These are phyloP conservation scores for Wickerhamomyces chambardii DNA, from an alignment of 805 yeast genomes.

Conservation along the genomic window DNA sequence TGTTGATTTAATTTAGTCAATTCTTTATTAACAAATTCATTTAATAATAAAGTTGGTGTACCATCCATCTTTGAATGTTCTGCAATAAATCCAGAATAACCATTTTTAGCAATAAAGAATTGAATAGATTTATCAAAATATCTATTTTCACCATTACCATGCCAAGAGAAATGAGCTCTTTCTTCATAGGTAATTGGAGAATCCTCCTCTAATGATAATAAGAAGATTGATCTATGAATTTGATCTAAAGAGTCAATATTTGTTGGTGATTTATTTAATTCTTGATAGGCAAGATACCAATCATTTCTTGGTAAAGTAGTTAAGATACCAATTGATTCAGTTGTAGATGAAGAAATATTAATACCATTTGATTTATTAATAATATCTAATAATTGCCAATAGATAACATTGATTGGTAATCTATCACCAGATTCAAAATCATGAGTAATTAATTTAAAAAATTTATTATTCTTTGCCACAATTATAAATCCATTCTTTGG, in stretches of 20 bases:
- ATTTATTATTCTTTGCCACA: constrained; percentile 68
- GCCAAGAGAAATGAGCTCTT: constrained; percentile 83
- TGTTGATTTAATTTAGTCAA: constrained; percentile 36
- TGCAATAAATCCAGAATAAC: constrained; percentile 86
- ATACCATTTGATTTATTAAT: constrained; percentile 23
- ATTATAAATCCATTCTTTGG: constrained; percentile 55
- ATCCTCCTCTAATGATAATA: constrained; percentile 69
- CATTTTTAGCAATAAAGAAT: constrained; percentile 73
- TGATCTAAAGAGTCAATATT: constrained; percentile 55
- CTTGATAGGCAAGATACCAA: constrained; percentile 56
- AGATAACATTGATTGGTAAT: constrained; percentile 38
- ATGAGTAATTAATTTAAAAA: constrained; percentile 69
- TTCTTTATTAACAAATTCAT: constrained; percentile 60
- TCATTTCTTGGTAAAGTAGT: constrained; percentile 82
- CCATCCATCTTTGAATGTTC: constrained; percentile 99
- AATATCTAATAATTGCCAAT: constrained; percentile 51
- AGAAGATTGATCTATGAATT: constrained; percentile 72
- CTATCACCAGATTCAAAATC: constrained; percentile 28
- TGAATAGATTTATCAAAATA: constrained; percentile 90
- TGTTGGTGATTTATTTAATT: constrained; percentile 47
- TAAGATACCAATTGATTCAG: constrained; percentile 52
- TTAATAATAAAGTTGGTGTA: constrained; percentile 84
- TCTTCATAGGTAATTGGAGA: constrained; percentile 73
- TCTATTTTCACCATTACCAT: constrained; percentile 89
- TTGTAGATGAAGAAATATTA: constrained; percentile 17